These are phyloP conservation scores for Lactifluus subvellereus DNA, from an alignment of 768 basidiomycete genomes.

Conservation along the genomic window DNA sequence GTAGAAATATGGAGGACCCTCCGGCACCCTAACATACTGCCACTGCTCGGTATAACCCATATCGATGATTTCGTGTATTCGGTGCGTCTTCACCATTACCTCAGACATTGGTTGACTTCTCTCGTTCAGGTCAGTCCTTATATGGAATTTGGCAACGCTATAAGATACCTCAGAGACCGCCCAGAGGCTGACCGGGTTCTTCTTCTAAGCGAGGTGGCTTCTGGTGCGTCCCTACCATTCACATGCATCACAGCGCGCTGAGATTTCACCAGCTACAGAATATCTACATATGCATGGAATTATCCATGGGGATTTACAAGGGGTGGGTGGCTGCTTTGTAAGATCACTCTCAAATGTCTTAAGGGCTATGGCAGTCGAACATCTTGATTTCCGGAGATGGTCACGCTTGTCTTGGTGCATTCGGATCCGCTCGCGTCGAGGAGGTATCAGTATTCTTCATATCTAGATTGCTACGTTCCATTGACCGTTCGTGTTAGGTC, in stretches of 20 bases:
- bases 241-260: neutral
- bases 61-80: conserved; percentile 11
- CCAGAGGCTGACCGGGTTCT: conserved; percentile 9
- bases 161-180: conserved; percentile 1
- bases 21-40: conserved; percentile 18
- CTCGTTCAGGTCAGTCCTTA: conserved; percentile 13
- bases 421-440: conserved; percentile 18
- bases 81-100: neutral
- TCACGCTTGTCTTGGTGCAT: conserved; percentile 10
- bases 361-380: conserved; percentile 8
- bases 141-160: conserved; percentile 16
- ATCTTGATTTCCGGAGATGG: conserved; percentile 11
- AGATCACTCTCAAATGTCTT: neutral
- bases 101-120: neutral
- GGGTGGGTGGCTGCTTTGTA: neutral
- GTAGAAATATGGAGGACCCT: conserved; percentile 23
- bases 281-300: conserved; percentile 16
- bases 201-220: conserved; percentile 15
- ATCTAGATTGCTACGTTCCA: neutral
- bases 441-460: neutral
- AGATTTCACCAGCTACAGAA: conserved; percentile 7
- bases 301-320: conserved; percentile 18
- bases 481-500: neutral
- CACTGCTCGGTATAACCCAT: conserved; percentile 18
- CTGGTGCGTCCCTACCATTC: neutral